phyloP scores from a whole-genome alignment of 257 asterid genomes.

The Euphrasia confusa region DNA sequence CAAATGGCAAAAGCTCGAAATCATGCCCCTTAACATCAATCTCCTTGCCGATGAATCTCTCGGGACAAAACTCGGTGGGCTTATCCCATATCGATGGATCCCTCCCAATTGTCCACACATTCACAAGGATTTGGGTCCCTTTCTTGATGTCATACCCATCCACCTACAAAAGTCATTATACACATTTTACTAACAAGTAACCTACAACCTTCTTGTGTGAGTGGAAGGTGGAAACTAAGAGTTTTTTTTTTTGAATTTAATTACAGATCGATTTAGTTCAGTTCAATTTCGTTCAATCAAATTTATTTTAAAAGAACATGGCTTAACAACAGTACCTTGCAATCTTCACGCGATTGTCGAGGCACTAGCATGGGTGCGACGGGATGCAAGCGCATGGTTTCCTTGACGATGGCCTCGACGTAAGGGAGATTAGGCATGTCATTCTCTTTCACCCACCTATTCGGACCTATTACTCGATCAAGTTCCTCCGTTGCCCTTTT shows the following conservation, averaged over 20 bases:
- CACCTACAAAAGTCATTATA: slow-evolving; percentile 19
- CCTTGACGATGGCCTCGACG: slow-evolving; percentile 42
- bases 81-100: slow-evolving; percentile 56
- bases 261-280: too few relatives aligned
- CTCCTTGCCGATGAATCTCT: slow-evolving; percentile 38
- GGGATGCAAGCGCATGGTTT: slow-evolving; percentile 52
- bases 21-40: slow-evolving; percentile 58
- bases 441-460: slow-evolving; percentile 43
- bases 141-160: slow-evolving; percentile 45
- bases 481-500: slow-evolving; percentile 61
- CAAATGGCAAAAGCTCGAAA: slow-evolving; percentile 55
- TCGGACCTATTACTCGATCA: slow-evolving; percentile 53
- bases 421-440: slow-evolving; percentile 40
- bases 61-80: slow-evolving; percentile 45
- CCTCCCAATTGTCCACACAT: slow-evolving; percentile 61
- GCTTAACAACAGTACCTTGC: slow-evolving; percentile 33
- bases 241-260: too few relatives aligned
- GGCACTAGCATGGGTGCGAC: slow-evolving; percentile 72
- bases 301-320: too few relatives aligned
- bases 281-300: too few relatives aligned
- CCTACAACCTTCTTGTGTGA: too few relatives aligned
- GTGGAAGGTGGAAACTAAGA: too few relatives aligned
- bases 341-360: slow-evolving; percentile 47
- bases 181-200: not conserved
- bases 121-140: slow-evolving; percentile 43